Base-by-base conservation (phyloP, 768 basidiomycete species). In the Russula sp. region DNA sequence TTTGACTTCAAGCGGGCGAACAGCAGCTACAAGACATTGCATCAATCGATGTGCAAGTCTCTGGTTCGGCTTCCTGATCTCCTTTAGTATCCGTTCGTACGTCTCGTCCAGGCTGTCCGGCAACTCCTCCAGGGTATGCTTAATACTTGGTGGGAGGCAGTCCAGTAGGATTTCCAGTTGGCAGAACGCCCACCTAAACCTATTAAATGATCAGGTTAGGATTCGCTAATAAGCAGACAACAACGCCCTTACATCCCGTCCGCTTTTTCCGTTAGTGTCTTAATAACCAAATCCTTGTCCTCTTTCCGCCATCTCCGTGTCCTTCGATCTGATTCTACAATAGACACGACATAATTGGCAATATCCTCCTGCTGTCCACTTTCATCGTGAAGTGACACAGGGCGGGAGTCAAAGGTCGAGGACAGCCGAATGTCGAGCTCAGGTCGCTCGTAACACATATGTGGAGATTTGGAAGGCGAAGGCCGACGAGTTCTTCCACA, bases 391-490 rank as follows among this genome's bases (percentile, higher is more conserved):
- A 62, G 61, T 3, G 54, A 55, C 18, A 62, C 32, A 22, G 53
- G 14, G 3, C 24, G 30, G 1, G 18, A 8, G 54, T 46, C 8
- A 62, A 48, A 3, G 54, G 34, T 28, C 32, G 18, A 62, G 54
- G 10, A 49, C 11, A 30, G 26, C 34, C 50, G 40, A 11, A 62
- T 62, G 14, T 62, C 53, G 24, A 20, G 20, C 22, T 55, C 54
- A n/a, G 61, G 61, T 2, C 61, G 61, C 61, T 56, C 1, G 54
- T 62, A 24, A 56, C 54, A 16, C 61, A 62, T 36, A 62, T 40
- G 36, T 26, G 54, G 8, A 62, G 34, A 53, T 50, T 56, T 0
- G 32, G 36, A 8, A 38, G 44, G 20, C 10, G 42, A 4, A 46
- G 24, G 13, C 34, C 34, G 24, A 28, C 53, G 10, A 62, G 54